Percentiles rank a stretch among this genome's conserved stretches.
Evolutionary conservation across 73 alveolate genomes (phyloP).

Genomic region (Paramecium bursaria): DNA sequence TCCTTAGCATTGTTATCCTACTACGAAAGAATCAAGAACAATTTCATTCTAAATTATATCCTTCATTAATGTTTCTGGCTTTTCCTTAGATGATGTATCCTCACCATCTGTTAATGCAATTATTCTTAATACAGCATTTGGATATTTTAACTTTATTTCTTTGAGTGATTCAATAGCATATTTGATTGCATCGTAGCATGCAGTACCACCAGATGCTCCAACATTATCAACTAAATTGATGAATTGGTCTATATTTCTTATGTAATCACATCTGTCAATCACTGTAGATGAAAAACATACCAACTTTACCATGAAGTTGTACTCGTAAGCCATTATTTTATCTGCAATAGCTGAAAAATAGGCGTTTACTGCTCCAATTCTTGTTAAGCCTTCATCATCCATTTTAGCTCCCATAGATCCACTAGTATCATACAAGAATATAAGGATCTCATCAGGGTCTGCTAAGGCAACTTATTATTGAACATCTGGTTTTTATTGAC

Average conservation of each 20-base stretch:
- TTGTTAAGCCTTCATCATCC: constrained; percentile 66
- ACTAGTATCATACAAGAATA: constrained; percentile 69
- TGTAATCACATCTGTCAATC: constrained; percentile 65
- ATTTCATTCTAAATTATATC: constrained; percentile 56
- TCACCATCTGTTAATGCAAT: constrained; percentile 76
- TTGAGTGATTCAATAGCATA: constrained; percentile 45
- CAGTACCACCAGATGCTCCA: constrained; percentile 67
- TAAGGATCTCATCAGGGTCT: constrained; percentile 75
- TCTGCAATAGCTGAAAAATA: constrained; percentile 73
- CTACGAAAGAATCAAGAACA: constrained; percentile 69
- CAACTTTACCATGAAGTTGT: constrained; percentile 61
- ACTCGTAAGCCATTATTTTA: constrained; percentile 71
- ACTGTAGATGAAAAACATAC: constrained; percentile 55
- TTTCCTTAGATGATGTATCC: constrained; percentile 63
- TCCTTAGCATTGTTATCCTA: constrained; percentile 61
- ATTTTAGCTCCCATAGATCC: constrained; percentile 72
- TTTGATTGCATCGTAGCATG: constrained; percentile 71
- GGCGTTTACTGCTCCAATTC: constrained; percentile 73
- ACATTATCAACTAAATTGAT: constrained; percentile 61
- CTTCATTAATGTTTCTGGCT: constrained; percentile 48
- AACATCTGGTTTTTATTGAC: not conserved
- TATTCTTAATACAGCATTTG: constrained; percentile 68
- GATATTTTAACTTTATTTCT: constrained; percentile 64
- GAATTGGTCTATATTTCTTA: constrained; percentile 64
- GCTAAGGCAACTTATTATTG: constrained; percentile 3